A percentile compares a stretch with the other conserved stretches of the same genome.
phyloP scores from a whole-genome alignment of 2,329 filamentous ascomycete species.

The Zalaria sp. region DNA sequence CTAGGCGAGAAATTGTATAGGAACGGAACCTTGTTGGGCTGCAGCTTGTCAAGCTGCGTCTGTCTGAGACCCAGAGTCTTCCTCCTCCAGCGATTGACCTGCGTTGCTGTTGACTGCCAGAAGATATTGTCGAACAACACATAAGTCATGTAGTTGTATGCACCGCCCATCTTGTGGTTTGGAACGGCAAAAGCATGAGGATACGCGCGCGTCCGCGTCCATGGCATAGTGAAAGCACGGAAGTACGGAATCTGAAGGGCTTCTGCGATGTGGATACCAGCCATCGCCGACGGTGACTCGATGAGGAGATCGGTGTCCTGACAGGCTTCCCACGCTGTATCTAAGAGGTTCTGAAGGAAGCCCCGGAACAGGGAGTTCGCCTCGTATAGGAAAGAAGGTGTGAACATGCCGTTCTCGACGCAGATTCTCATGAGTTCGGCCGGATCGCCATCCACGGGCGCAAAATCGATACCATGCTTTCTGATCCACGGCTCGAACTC shows the following conservation, averaged over 20 bases:
- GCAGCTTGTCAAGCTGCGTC: constrained; percentile 79
- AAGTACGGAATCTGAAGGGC: constrained; percentile 89
- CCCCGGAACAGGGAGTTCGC: constrained; percentile 67
- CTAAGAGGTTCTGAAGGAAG: constrained; percentile 86
- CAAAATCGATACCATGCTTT: constrained; percentile 88
- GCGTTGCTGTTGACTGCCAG: constrained; percentile 83
- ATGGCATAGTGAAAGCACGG: constrained; percentile 95
- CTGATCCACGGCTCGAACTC: constrained; percentile 86
- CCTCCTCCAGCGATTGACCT: constrained; percentile 88
- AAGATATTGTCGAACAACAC: constrained; percentile 95
- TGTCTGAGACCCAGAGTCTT: constrained; percentile 62
- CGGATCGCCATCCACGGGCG: constrained; percentile 76
- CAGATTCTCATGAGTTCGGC: constrained; percentile 91
- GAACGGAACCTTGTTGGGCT: constrained; percentile 95
- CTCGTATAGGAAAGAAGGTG: constrained; percentile 75
- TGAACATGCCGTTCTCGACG: constrained; percentile 96
- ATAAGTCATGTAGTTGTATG: constrained; percentile 91
- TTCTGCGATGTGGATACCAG: constrained; percentile 93
- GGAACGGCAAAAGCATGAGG: constrained; percentile 92
- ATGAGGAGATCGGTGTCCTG: constrained; percentile 81
- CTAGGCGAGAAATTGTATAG: constrained; percentile 92
- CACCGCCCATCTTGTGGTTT: constrained; percentile 84
- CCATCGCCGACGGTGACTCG: constrained; percentile 93
- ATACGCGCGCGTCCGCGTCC: constrained; percentile 90
- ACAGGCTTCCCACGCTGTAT: constrained; percentile 70